phyloP scores from a whole-genome alignment of 2,329 filamentous ascomycete genomes.

The Pseudohalonectria lignicola region DNA sequence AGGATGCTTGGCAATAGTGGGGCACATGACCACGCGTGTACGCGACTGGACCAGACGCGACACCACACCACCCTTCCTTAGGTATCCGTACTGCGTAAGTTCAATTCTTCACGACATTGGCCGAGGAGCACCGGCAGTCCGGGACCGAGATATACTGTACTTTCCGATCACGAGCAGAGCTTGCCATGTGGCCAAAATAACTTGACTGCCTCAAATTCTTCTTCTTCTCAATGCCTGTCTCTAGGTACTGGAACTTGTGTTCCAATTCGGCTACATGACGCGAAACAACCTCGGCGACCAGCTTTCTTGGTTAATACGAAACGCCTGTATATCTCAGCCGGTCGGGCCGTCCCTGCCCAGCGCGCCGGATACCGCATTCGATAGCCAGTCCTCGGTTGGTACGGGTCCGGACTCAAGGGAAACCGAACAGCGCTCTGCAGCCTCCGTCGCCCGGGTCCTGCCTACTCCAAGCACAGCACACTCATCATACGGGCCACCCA shows the following conservation, averaged over 20 bases:
- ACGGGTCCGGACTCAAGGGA: background rate
- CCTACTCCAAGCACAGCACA: background rate
- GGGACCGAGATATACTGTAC: too few species aligned
- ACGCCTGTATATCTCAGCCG: constrained; percentile 27
- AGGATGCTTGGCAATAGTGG: too few species aligned
- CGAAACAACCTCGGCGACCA: constrained; percentile 49
- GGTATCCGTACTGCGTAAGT: too few species aligned
- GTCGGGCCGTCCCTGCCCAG: constrained; percentile 25
- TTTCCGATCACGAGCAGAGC: too few species aligned
- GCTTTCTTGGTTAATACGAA: constrained; percentile 44
- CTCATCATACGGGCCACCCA: background rate
- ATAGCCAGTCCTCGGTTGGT: constrained; percentile 6
- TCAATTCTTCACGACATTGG: too few species aligned
- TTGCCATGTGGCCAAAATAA: too few species aligned
- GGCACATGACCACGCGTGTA: constrained; percentile 4
- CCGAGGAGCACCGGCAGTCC: too few species aligned
- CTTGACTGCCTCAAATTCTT: too few species aligned
- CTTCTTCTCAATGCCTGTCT: constrained; percentile 14
- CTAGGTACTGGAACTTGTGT: constrained; percentile 18
- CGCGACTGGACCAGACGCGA: too few species aligned
- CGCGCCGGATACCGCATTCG: constrained; percentile 13
- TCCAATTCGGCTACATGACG: constrained; percentile 44
- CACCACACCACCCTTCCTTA: too few species aligned
- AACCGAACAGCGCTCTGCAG: background rate
- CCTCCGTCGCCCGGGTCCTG: background rate